Evolutionary conservation across 805 yeast species (phyloP), one percentile per base, ranked within the genome.

Genomic region (Starmerella apis): DNA sequence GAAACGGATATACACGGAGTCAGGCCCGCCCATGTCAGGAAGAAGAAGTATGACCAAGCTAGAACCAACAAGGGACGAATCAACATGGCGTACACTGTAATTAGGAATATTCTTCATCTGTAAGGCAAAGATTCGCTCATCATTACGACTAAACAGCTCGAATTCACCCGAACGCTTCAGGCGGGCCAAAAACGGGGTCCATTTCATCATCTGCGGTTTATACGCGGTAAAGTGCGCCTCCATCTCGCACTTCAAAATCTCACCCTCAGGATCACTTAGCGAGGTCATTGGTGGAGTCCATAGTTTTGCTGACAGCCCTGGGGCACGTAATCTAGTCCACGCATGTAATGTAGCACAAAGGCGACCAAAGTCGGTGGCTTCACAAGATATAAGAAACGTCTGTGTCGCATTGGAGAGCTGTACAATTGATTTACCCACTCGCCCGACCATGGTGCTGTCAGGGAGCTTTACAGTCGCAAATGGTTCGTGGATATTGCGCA

Each of bases 1-100:
- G 43, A 63, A 59, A 42, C 51, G 49, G 14, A 62, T 46, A 44
- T 59, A 63, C 18, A 57, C 56, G 5, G 61, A 50, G 3, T 57
- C 55, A 1, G 58, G 56, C 3, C 59, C 61, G 14, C 58, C 61
- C 46, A 55, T 37, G 37, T 55, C 61, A 2, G 62, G 58, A 10
- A 55, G 53, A 14, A 59, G 22, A 16, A 59, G 49, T 3, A 59
- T 18, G 2, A 57, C 59, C 46, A 35, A 31, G 4, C 35, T 43
- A 8, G 55, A 38, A 3, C 44, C 52, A 4, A 53, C 59, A 2
- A 60, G 48, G 22, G 61, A 56, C 1, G 53, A 22, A 30, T 59
- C 57, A 14, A 58, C 56, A 19, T 46, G 50, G 14, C 53, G 50
- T 2, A 60, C 49, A 10, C 48, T 24, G 8, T 47, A 43, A 20